phyloP scores from a whole-genome alignment of 1,284 basidiomycete genomes.

The Gymnopus androsaceus region DNA sequence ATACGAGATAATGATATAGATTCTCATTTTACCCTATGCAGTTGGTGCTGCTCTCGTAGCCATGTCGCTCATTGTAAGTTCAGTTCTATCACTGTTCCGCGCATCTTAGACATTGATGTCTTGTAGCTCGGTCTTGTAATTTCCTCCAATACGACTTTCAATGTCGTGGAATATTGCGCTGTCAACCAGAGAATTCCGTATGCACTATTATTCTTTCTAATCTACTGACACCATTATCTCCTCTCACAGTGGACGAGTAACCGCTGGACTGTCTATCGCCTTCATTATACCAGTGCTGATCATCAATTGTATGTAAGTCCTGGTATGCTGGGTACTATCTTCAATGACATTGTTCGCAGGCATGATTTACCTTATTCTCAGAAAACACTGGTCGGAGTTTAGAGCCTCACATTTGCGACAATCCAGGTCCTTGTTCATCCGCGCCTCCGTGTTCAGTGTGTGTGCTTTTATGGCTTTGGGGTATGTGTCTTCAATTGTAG shows the following conservation, averaged over 20 bases:
- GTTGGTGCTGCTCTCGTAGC: background rate
- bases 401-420: background rate
- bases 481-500: background rate
- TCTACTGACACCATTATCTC: background rate
- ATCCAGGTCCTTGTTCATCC: slow-evolving; percentile 2
- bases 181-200: slow-evolving; percentile 6
- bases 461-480: background rate
- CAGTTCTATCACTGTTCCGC: background rate
- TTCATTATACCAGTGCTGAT: slow-evolving; percentile 4
- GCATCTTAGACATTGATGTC: background rate
- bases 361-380: background rate
- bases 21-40: background rate
- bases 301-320: background rate
- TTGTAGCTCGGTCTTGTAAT: background rate
- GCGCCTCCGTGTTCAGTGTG: slow-evolving; percentile 2
- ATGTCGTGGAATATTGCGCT: background rate
- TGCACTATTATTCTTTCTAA: background rate
- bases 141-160: background rate
- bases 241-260: slow-evolving; percentile 3
- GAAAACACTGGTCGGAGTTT: slow-evolving; percentile 6
- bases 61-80: background rate
- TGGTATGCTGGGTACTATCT: background rate
- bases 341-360: background rate
- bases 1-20: background rate
- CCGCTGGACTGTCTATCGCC: slow-evolving; percentile 3